A percentile compares a stretch with the other conserved stretches of the same genome.
Evolutionary conservation across 345 rosid species (phyloP).

Genomic region (Clausena lansium): DNA sequence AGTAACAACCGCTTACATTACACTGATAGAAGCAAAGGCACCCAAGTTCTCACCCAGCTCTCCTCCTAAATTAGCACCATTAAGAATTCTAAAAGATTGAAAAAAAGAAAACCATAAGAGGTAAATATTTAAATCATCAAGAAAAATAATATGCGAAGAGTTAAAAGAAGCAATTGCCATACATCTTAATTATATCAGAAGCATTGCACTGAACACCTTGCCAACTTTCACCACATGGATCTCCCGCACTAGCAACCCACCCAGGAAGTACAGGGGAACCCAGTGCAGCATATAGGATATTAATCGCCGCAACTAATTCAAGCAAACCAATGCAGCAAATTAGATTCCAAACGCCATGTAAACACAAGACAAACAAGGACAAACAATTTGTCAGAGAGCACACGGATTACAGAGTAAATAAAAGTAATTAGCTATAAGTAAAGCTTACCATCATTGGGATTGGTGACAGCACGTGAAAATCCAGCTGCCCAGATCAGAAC

Average conservation of each 20-base stretch:
- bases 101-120: background rate
- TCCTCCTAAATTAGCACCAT: conserved; percentile 93
- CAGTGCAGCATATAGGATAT: conserved; percentile 63
- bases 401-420: background rate
- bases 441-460: conserved; percentile 70
- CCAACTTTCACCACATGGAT: conserved; percentile 91
- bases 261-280: conserved; percentile 84
- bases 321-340: conserved; percentile 41
- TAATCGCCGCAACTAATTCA: conserved; percentile 80
- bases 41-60: conserved; percentile 73
- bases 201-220: conserved; percentile 82
- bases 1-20: conserved; percentile 55
- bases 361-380: conserved; percentile 1
- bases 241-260: conserved; percentile 92
- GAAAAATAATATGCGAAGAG: background rate
- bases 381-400: background rate
- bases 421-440: background rate
- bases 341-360: conserved; percentile 25
- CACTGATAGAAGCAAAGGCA: conserved; percentile 62
- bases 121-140: background rate
- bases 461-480: conserved; percentile 58
- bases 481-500: conserved; percentile 54
- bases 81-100: conserved; percentile 57
- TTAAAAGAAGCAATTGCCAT: conserved; percentile 12
- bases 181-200: conserved; percentile 61